Base-by-base conservation (phyloP, 2,329 filamentous ascomycete species). In the Lecanosticta acicola region DNA sequence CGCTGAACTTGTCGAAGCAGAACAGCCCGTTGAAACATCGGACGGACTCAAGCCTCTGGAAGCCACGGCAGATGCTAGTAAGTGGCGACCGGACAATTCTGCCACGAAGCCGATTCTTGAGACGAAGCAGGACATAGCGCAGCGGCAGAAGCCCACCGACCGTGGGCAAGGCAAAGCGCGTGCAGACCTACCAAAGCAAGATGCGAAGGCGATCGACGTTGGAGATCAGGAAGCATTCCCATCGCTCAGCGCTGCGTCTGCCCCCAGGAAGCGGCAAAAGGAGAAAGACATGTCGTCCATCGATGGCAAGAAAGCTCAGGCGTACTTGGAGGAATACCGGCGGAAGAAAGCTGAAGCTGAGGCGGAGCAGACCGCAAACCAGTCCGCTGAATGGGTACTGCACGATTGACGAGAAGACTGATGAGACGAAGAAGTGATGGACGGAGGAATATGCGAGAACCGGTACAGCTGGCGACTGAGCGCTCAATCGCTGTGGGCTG, bases 221-320 rank as follows among this genome's bases (percentile, higher is more conserved):
- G 49, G 38, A 8, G 56, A 61, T 39, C 50, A 54, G 32, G 52
- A 57, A 3, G 56, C 54, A 9, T 62, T 63, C 34, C 60, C 60
- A 4, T 51, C 58, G 1, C 50, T 63, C 3, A 55, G 60, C 21
- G 45, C 48, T 13, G 50, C 35, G 3, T 26, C 49, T 4, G 45
- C 48, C 18, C 39, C 49, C 3, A 55, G 56, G 48, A 53, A 55
- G 39, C 37, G 36, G 43, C 24, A 29, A 10, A 45, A 50, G 26
- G 43, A 50, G 39, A 45, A 35, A 36, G 53, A 52, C 45, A 49
- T 47, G 41, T 42, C 45, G n/a, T 56, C 55, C 36, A 60, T 61
- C 13, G 56, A 55, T 29, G 59, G 59, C 19, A 47, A 58, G 18
- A 48, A 55, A 9, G 59, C 59, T 4, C 48, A 49, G 34, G 53